Percentiles rank a stretch among this genome's conserved stretches.
Evolutionary conservation across 352 stramenopile genomes (phyloP).

Genomic region (Phytopythium helicoides): DNA sequence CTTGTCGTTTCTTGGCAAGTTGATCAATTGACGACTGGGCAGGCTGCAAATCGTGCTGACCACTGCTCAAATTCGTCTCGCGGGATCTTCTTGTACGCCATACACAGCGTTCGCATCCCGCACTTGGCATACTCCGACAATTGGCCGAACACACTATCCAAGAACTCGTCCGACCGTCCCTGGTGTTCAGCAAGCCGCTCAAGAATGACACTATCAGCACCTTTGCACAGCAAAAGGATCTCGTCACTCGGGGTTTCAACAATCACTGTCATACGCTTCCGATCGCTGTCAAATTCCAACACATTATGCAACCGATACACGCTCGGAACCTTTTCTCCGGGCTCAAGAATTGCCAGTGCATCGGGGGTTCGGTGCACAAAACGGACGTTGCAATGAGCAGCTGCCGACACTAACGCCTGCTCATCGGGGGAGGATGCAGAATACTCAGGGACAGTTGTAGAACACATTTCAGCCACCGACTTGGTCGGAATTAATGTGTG

Average conservation of each 20-base stretch:
- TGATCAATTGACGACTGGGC: slow-evolving; percentile 67
- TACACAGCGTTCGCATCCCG: slow-evolving; percentile 78
- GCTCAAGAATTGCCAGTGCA: slow-evolving; percentile 53
- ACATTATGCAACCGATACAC: slow-evolving; percentile 92
- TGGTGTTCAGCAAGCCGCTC: slow-evolving; percentile 51
- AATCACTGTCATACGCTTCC: slow-evolving; percentile 98
- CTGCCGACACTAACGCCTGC: slow-evolving; percentile 71
- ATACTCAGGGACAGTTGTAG: slow-evolving; percentile 69
- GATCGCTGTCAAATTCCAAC: slow-evolving; percentile 96
- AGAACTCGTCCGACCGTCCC: slow-evolving; percentile 6
- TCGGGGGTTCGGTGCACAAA: slow-evolving; percentile 73
- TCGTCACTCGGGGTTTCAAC: slow-evolving; percentile 67
- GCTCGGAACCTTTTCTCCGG: slow-evolving; percentile 23
- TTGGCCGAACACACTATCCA: slow-evolving; percentile 33
- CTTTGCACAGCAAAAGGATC: slow-evolving; percentile 75
- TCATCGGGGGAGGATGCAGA: slow-evolving; percentile 83
- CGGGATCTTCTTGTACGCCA: slow-evolving; percentile 63
- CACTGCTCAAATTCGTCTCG: slow-evolving; percentile 50
- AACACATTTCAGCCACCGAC: slow-evolving; percentile 66
- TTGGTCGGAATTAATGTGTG: slow-evolving; percentile 80
- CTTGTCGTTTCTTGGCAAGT: slow-evolving; percentile 66
- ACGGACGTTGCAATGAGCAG: slow-evolving; percentile 72
- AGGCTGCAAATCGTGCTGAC: slow-evolving; percentile 49
- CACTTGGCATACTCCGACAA: slow-evolving; percentile 62
- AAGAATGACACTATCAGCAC: slow-evolving; percentile 80